These are phyloP conservation scores for Hypoxylon sp. DNA, from an alignment of 2,329 filamentous ascomycete genomes.

Conservation along the genomic window DNA sequence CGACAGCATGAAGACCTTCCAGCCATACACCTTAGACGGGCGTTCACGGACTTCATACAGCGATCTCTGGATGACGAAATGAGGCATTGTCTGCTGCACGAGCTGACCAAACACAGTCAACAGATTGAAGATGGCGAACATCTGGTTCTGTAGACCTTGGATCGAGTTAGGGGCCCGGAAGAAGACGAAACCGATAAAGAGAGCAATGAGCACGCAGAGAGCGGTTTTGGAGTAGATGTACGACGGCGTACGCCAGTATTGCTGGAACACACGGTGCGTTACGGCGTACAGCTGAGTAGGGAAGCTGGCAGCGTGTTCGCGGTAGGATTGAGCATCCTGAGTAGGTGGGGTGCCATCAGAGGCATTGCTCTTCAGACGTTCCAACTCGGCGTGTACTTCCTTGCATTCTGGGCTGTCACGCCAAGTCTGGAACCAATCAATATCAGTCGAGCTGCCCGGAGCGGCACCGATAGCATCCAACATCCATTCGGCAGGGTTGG, in stretches of 20 bases:
- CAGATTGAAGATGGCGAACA: conserved; percentile 89
- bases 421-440: conserved; percentile 76
- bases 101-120: conserved; percentile 86
- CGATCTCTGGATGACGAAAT: conserved; percentile 85
- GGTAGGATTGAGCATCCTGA: conserved; percentile 65
- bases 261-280: conserved; percentile 83
- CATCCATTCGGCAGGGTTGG: conserved; percentile 90
- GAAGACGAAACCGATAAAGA: conserved; percentile 89
- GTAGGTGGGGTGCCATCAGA: conserved; percentile 51
- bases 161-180: conserved; percentile 78
- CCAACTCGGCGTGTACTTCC: conserved; percentile 70
- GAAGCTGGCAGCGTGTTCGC: conserved; percentile 87
- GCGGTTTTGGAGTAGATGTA: conserved; percentile 89
- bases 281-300: conserved; percentile 76
- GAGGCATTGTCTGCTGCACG: conserved; percentile 86
- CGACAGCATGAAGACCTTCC: conserved; percentile 87
- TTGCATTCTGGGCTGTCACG: conserved; percentile 58
- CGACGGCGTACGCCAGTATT: conserved; percentile 91
- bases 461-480: conserved; percentile 73
- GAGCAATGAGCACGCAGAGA: conserved; percentile 74
- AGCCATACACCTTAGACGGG: conserved; percentile 86
- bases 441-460: conserved; percentile 73
- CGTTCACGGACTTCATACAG: conserved; percentile 89
- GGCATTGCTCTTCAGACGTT: conserved; percentile 68
- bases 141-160: conserved; percentile 87